A percentile compares a stretch with the other conserved stretches of the same genome.
phyloP scores from a whole-genome alignment of 768 basidiomycete genomes.

The Russula abietina region DNA sequence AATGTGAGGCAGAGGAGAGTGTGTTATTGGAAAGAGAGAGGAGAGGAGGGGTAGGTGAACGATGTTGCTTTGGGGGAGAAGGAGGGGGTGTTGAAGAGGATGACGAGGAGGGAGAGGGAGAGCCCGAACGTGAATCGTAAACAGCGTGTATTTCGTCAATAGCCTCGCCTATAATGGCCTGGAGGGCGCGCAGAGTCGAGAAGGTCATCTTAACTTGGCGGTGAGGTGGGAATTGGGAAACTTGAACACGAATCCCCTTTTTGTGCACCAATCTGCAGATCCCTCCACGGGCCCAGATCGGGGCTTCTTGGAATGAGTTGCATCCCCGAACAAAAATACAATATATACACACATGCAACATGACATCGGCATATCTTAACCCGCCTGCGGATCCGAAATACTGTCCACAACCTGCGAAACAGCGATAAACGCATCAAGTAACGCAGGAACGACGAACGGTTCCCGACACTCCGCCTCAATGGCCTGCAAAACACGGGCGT shows the following conservation, averaged over 20 bases:
- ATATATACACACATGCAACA: neutral
- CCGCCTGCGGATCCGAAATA: neutral
- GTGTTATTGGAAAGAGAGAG: conserved; percentile 16
- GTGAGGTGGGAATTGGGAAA: neutral
- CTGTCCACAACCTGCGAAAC: conserved; percentile 28
- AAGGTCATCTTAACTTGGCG: conserved; percentile 20
- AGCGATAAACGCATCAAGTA: conserved; percentile 31
- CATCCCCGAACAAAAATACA: neutral
- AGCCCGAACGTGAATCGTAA: conserved; percentile 4
- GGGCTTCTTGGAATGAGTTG: neutral
- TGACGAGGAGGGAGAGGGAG: neutral
- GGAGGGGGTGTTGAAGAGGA: conserved; percentile 4
- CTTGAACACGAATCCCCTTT: conserved; percentile 1
- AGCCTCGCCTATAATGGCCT: conserved; percentile 24
- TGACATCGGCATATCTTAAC: neutral
- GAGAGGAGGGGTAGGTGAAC: conserved; percentile 23
- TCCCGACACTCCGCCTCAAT: conserved; percentile 25
- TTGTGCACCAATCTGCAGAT: conserved; percentile 3
- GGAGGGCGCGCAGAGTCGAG: conserved; percentile 23
- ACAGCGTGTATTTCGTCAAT: conserved; percentile 25
- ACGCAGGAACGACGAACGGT: conserved; percentile 32
- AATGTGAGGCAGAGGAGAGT: conserved; percentile 21
- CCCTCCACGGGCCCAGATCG: conserved; percentile 2
- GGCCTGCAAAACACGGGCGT: conserved; percentile 17
- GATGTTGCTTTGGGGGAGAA: conserved; percentile 11